Evolutionary conservation across 306 rosid species (phyloP).

Genomic region (Medicago arabica): DNA sequence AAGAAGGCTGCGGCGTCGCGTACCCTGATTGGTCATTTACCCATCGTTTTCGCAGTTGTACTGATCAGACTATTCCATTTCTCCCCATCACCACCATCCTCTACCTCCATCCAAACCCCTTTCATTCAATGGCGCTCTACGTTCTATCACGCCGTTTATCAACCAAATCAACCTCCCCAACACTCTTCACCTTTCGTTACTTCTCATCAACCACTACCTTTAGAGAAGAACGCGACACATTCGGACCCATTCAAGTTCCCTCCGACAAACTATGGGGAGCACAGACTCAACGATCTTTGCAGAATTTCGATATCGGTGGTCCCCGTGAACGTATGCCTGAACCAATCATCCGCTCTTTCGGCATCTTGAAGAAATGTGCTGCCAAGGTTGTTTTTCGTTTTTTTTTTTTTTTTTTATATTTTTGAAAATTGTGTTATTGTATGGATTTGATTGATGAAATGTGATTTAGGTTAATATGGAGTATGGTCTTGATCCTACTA

Average conservation of each 20-base stretch:
- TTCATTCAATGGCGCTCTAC: slow-evolving; percentile 62
- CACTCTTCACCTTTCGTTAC: slow-evolving; percentile 50
- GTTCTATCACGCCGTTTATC: slow-evolving; percentile 65
- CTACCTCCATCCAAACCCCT: not conserved
- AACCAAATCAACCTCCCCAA: slow-evolving; percentile 52
- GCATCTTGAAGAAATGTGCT: slow-evolving; percentile 85
- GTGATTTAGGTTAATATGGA: slow-evolving; percentile 83
- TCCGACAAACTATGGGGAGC: slow-evolving; percentile 97
- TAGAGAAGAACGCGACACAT: slow-evolving; percentile 91
- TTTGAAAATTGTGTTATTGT: not conserved
- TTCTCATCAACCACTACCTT: slow-evolving; percentile 71
- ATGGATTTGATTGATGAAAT: not conserved
- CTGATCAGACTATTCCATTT: not conserved
- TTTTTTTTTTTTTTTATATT: too few relatives aligned
- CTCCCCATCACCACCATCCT: slow-evolving; percentile 29
- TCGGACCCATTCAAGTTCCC: slow-evolving; percentile 95
- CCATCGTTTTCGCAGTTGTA: slow-evolving; percentile 9
- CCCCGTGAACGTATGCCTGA: slow-evolving; percentile 98
- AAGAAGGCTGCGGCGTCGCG: slow-evolving; percentile 40
- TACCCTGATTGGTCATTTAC: slow-evolving; percentile 21
- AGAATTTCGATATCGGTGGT: slow-evolving; percentile 96
- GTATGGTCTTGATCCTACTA: slow-evolving; percentile 83
- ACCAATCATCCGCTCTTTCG: slow-evolving; percentile 93
- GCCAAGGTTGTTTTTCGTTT: slow-evolving; percentile 64
- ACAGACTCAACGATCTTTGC: slow-evolving; percentile 94